Percentiles rank a stretch among this genome's conserved stretches.
phyloP scores from a whole-genome alignment of 2,329 filamentous ascomycete genomes.

The Cytospora piceae region DNA sequence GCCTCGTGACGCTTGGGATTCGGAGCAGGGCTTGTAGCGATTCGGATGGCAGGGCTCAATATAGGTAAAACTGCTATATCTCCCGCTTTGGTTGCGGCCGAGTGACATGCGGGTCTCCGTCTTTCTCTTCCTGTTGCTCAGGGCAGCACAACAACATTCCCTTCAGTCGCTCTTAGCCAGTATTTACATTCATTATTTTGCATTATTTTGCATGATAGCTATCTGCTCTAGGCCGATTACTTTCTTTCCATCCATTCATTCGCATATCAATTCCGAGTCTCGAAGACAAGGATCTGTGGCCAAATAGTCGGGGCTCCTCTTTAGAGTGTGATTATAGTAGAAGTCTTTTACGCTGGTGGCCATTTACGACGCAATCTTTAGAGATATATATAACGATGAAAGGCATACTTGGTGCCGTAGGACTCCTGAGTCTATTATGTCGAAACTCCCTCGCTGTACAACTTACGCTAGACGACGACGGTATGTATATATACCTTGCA shows the following conservation, averaged over 20 bases:
- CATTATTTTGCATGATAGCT: conserved; percentile 30
- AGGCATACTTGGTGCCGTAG: conserved; percentile 27
- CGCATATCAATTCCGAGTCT: not conserved
- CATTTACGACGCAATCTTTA: not conserved
- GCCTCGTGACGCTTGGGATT: conserved; percentile 23
- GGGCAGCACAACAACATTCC: not conserved
- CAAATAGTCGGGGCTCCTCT: conserved; percentile 5
- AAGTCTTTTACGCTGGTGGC: not conserved
- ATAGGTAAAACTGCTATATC: not conserved
- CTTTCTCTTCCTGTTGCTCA: not conserved
- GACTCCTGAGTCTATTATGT: conserved; percentile 32
- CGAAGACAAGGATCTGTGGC: conserved; percentile 6
- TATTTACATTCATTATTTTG: conserved; percentile 13
- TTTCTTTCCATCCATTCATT: conserved; percentile 29
- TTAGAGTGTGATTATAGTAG: conserved; percentile 32
- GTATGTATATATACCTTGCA: conserved; percentile 28
- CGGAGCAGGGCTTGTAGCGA: conserved; percentile 2
- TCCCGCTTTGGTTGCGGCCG: not conserved
- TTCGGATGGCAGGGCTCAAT: not conserved
- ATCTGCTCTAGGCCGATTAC: conserved; percentile 38
- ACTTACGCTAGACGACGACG: conserved; percentile 33
- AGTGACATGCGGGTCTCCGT: not conserved
- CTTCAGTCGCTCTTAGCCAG: conserved; percentile 1
- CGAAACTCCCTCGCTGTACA: conserved; percentile 32
- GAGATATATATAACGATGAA: conserved; percentile 30